A percentile compares a stretch with the other conserved stretches of the same genome.
Evolutionary conservation across 805 yeast species (phyloP).

Genomic region (Cephaloascus fragrans): DNA sequence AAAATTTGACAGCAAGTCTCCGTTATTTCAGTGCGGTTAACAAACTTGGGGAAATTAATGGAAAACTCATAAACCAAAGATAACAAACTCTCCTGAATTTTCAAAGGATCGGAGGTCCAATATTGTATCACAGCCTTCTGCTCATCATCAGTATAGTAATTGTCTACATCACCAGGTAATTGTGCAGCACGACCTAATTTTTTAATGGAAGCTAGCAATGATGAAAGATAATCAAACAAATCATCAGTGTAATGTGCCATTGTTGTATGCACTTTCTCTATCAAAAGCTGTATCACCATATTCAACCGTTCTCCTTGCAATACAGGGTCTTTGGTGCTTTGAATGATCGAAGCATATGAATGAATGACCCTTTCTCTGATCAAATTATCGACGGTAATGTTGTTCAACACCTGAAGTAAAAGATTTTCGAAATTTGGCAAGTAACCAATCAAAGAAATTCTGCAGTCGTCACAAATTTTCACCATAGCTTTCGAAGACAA

Average conservation of each 20-base stretch:
- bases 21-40: conserved; percentile 37
- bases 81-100: conserved; percentile 31
- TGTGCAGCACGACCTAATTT: conserved; percentile 66
- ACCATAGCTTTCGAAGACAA: conserved; percentile 48
- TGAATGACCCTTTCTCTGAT: conserved; percentile 52
- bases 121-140: conserved; percentile 16
- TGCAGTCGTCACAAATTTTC: conserved; percentile 46
- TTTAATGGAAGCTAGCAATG: conserved; percentile 53
- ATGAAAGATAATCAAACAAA: conserved; percentile 36
- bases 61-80: conserved; percentile 31
- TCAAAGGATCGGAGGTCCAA: conserved; percentile 41
- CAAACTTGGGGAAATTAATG: conserved; percentile 22
- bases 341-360: conserved; percentile 55
- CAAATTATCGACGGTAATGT: conserved; percentile 25
- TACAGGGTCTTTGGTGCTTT: conserved; percentile 37
- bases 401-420: conserved; percentile 35
- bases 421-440: conserved; percentile 40
- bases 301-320: conserved; percentile 10
- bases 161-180: conserved; percentile 44
- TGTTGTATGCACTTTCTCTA: conserved; percentile 7
- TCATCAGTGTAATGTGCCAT: conserved; percentile 1
- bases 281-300: background rate
- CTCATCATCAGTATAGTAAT: conserved; percentile 23
- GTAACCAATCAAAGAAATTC: conserved; percentile 26
- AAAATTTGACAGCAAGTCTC: conserved; percentile 58